Evolutionary conservation across 225 moss, liverwort and hornwort species (phyloP), one percentile per base, ranked within the genome.

Genomic region (Climacium dendroides): DNA sequence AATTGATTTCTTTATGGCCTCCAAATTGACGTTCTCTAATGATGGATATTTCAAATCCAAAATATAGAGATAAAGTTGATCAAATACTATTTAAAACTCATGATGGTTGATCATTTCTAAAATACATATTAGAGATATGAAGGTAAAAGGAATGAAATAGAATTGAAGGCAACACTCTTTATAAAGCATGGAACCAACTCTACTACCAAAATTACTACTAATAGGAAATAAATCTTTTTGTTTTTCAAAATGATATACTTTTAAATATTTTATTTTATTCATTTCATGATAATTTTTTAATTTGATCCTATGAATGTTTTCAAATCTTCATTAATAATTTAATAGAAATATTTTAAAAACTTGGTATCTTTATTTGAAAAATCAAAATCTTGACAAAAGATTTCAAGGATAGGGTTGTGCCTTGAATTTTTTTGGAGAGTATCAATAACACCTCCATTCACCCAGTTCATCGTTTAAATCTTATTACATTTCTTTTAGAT

Each of bases 21-120:
- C 34, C 1, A 32, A 32, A 19, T 0, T 12, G 0, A 11, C 32
- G 12, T 74, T 74, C 4, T 19, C 4, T 32, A 30, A 15, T 48
- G 11, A 32, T 19, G 12, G 11, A 11, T 32, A 19, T 50, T 48
- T 50, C 19, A 32, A 32, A 34, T 50, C 1, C 13, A 74, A 50
- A 32, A 74, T 48, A 13, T 48, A 0, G 1, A 48, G 0, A 7
- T 32, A 32, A 32, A 48, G 12, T 50, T 74, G 8, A 2, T 34
- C 7, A 48, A 13, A 1, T 8, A 34, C 5, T 34, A 34, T 22
- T 50, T 20, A 13, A 22, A 74, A 13, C 7, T 74, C 20, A 34
- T 19, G 0, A 50, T 52, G 8, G 13, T 75, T 75, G 75, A 34
- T 0, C 5, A 35, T 20, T 50, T 0, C 11, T 5, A 34, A 75